Base-by-base conservation (phyloP, 495 filamentous ascomycete species). In the Tetracladium marchalianum region DNA sequence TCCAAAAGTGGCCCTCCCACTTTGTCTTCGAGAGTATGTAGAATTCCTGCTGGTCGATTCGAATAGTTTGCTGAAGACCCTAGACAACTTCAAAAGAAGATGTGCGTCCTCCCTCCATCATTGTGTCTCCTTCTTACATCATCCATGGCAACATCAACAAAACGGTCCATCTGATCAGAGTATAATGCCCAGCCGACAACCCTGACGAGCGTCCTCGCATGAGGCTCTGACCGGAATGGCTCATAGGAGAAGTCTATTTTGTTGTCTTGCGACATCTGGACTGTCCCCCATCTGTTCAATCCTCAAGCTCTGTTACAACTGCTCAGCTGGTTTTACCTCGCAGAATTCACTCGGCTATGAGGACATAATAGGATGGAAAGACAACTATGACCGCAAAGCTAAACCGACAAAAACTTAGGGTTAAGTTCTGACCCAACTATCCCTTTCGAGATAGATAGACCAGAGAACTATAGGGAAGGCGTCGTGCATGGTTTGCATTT, bases 381-480 rank as follows among this genome's bases (percentile, higher is more conserved):
- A 71, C 62, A 65, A 69, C 68, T 63, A 55, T 69, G 41, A 66
- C 63, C 68, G 63, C 68, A 69, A 69, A 53, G 64, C 71, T 72
- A 35, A 72, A 80, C 77, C 78, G 72, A 73, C 65, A 55, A 63
- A 59, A 60, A 58, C 66, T 78, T 85, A 85, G 81, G 81, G 81
- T 85, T 85, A 85, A 84, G 81, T 82, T 84, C 81, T 80, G 71
- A 77, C 62, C 65, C 66, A 66, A 68, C 74, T 73, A 75, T 80
- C 76, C 76, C 74, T 73, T 69, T 59, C 68, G 69, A 75, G 81
- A 77, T 77, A 80, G 63, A 58, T 61, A 66, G 61, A 60, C 73
- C 78, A 79, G 78, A 72, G 67, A 66, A 80, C 81, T 84, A 69
- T 82, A 53, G 67, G 64, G 78, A 72, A 70, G 79, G 81, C 73